These are phyloP conservation scores for Yamadazyma triangularis DNA, from an alignment of 1,139 yeast genomes.

Conservation along the genomic window DNA sequence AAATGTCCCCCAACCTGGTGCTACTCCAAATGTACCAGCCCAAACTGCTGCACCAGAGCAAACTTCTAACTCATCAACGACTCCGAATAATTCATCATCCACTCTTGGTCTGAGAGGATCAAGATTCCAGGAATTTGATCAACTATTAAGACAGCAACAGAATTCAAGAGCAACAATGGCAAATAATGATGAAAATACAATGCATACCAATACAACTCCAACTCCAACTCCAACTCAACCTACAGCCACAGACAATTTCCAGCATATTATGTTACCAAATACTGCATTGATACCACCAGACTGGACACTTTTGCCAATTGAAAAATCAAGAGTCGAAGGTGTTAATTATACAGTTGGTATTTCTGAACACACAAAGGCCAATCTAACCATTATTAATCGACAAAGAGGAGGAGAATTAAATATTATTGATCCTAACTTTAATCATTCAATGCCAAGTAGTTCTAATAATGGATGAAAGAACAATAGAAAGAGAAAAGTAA, in stretches of 20 bases:
- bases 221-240: constrained; percentile 1
- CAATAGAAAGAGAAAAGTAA: no score
- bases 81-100: no score
- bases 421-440: constrained; percentile 9
- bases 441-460: not conserved
- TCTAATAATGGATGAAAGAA: not conserved
- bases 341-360: constrained; percentile 17
- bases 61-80: constrained; percentile 2
- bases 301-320: constrained; percentile 30
- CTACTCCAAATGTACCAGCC: not conserved
- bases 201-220: constrained; percentile 1
- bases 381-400: constrained; percentile 10
- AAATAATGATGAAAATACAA: no score
- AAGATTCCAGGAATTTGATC: constrained; percentile 8
- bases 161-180: constrained; percentile 1
- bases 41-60: constrained; percentile 2
- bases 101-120: no score
- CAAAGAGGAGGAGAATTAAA: constrained; percentile 10
- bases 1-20: constrained; percentile 3
- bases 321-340: constrained; percentile 8
- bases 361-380: constrained; percentile 15
- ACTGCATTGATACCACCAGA: constrained; percentile 30
- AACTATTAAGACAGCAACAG: constrained; percentile 4
- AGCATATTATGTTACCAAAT: constrained; percentile 19
- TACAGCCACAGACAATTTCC: constrained; percentile 8